Conservation (phyloP, 1,139 yeast species). For the Schizosaccharomyces versatilis region DNA sequence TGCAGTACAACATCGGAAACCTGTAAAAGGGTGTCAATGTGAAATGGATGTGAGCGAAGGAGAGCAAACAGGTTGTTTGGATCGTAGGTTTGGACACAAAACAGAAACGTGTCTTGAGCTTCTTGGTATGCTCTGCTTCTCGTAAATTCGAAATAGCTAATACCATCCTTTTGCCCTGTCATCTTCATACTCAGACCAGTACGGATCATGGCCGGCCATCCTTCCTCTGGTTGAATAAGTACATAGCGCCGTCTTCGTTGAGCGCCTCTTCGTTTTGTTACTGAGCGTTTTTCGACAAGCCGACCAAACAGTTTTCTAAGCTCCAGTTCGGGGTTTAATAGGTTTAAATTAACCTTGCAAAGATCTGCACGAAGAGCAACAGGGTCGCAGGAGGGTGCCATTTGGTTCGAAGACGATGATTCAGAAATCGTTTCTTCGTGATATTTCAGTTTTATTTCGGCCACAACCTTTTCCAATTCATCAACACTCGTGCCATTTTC, state of each 20-base stretch:
- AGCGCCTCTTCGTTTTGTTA: conserved; percentile 20
- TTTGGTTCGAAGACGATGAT: background rate
- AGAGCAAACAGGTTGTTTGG: conserved; percentile 24
- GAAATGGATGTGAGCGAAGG: conserved; percentile 38
- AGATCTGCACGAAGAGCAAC: conserved; percentile 4
- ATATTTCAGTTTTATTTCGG: conserved; percentile 5
- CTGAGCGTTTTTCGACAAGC: conserved; percentile 29
- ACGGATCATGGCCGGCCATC: conserved; percentile 53
- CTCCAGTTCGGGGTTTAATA: conserved; percentile 59
- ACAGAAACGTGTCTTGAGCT: conserved; percentile 20
- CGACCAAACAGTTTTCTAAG: conserved; percentile 54
- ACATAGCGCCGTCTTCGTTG: conserved; percentile 57
- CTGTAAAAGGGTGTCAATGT: conserved; percentile 56
- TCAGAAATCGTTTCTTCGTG: background rate
- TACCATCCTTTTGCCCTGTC: conserved; percentile 19
- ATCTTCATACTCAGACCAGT: conserved; percentile 47
- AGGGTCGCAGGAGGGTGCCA: background rate
- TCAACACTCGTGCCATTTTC: background rate
- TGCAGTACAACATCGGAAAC: conserved; percentile 53
- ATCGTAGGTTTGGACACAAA: conserved; percentile 27
- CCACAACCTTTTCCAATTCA: conserved; percentile 4
- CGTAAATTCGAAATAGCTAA: conserved; percentile 25
- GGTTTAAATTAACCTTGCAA: conserved; percentile 4
- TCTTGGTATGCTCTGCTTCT: conserved; percentile 16
- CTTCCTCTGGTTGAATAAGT: conserved; percentile 54